These are phyloP conservation scores for Fraxinus ornus DNA, from an alignment of 305 asterid species.

Conservation along the genomic window DNA sequence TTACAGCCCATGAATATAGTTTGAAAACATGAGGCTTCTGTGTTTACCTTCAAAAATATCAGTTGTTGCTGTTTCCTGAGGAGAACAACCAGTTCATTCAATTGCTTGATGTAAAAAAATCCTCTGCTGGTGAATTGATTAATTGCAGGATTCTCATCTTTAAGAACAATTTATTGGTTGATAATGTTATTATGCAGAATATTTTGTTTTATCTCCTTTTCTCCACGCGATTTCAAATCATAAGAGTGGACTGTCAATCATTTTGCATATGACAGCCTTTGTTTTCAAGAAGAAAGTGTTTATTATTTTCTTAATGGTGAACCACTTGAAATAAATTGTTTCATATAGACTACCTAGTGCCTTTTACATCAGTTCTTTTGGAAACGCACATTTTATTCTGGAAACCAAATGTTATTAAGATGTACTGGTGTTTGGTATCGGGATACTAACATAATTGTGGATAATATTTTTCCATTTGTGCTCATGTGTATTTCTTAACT, in stretches of 20 bases:
- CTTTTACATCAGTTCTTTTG: constrained; percentile 2
- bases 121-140: background rate
- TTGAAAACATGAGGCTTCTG: background rate
- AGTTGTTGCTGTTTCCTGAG: background rate
- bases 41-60: background rate
- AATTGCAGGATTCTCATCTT: background rate
- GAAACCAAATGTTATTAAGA: background rate
- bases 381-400: constrained; percentile 8
- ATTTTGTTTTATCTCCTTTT: background rate
- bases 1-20: background rate
- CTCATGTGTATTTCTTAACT: background rate
- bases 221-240: constrained; percentile 12
- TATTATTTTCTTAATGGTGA: background rate
- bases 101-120: background rate
- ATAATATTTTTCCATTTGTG: background rate
- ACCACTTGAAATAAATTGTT: background rate
- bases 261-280: background rate
- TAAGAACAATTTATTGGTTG: background rate
- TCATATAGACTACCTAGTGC: background rate
- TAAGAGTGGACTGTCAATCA: background rate
- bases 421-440: background rate
- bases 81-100: background rate
- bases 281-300: background rate
- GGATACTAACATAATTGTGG: background rate
- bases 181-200: background rate